Conservation (phyloP, 176 grass and related monocot species). For the Oryza australiensis region DNA sequence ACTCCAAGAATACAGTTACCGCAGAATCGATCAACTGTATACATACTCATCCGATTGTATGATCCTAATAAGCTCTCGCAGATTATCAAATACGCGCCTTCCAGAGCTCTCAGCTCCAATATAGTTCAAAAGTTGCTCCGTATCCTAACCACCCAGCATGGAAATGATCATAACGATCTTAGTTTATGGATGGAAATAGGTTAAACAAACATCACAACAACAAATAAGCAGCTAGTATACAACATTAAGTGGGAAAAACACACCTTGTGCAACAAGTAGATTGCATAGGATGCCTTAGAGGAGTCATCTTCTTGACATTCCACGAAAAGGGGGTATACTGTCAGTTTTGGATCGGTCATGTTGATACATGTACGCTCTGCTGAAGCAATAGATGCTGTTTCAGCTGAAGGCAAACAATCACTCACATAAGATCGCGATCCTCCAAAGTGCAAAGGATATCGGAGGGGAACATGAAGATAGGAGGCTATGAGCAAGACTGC, state of each 20-base stretch:
- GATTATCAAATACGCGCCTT: conserved; percentile 51
- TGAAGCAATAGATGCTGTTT: conserved; percentile 28
- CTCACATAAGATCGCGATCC: conserved; percentile 56
- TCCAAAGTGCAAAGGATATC: conserved; percentile 52
- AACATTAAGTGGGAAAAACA: neutral
- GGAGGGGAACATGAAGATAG: conserved; percentile 60
- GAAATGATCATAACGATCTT: neutral
- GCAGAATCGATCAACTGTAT: conserved; percentile 33
- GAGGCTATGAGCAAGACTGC: conserved; percentile 59
- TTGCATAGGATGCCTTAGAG: conserved; percentile 43
- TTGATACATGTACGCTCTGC: neutral
- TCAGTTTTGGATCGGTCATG: conserved; percentile 6
- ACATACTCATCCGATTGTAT: conserved; percentile 47
- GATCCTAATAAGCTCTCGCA: conserved; percentile 56
- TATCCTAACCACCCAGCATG: conserved; percentile 34
- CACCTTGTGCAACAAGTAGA: conserved; percentile 59
- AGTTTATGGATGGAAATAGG: neutral
- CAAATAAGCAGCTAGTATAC: neutral
- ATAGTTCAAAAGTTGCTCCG: conserved; percentile 63
- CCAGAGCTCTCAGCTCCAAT: conserved; percentile 45
- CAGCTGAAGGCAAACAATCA: conserved; percentile 50
- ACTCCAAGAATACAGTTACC: neutral
- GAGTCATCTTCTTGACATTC: conserved; percentile 48
- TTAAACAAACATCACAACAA: neutral
- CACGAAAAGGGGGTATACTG: conserved; percentile 57